These are phyloP conservation scores for Dothidotthia symphoricarpi DNA, from an alignment of 2,329 filamentous ascomycete species.

Conservation along the genomic window DNA sequence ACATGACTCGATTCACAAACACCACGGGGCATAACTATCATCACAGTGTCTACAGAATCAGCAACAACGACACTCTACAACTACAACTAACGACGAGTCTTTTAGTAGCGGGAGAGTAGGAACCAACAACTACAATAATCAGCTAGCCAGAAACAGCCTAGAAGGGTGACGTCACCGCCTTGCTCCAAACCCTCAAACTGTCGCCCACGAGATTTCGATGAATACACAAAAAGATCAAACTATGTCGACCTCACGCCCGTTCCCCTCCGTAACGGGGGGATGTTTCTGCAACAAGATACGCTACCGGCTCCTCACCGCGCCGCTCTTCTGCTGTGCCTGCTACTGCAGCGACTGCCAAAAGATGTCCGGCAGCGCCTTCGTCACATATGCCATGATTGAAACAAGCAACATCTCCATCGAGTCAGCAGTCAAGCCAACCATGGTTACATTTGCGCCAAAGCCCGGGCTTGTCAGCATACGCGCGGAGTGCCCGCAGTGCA, in stretches of 20 bases:
- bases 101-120: no score
- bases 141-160: no score
- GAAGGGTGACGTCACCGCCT: no score
- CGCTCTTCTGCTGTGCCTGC: conserved; percentile 33
- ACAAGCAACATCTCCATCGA: conserved; percentile 20
- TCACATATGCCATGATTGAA: conserved; percentile 25
- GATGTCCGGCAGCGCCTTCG: conserved; percentile 24
- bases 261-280: conserved; percentile 31
- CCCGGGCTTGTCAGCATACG: not conserved
- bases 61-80: no score
- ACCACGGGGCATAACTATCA: no score
- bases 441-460: conserved; percentile 1
- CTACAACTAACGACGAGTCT: no score
- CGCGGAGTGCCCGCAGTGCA: conserved; percentile 24
- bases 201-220: no score
- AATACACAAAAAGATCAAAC: not conserved
- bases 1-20: no score
- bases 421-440: conserved; percentile 12
- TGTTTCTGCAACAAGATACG: conserved; percentile 26
- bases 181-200: no score
- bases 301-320: conserved; percentile 29
- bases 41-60: no score
- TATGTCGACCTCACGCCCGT: conserved; percentile 16
- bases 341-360: conserved; percentile 35
- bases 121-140: no score